These are phyloP conservation scores for Quercus rubra DNA, from an alignment of 306 rosid genomes.

Conservation along the genomic window DNA sequence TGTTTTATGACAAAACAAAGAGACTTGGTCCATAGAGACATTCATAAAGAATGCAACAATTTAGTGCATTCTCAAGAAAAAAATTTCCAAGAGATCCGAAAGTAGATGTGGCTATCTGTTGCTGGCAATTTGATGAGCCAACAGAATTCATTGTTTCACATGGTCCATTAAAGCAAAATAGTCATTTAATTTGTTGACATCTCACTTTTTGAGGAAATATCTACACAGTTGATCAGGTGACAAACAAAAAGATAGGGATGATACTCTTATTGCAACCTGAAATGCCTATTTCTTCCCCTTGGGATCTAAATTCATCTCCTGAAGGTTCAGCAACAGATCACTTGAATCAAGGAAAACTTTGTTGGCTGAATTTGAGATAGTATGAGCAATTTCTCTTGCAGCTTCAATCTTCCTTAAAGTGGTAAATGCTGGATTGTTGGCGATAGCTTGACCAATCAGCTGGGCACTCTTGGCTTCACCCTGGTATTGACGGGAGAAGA, in stretches of 20 bases:
- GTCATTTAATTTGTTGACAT: background rate
- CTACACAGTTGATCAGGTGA: background rate
- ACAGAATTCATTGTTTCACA: background rate
- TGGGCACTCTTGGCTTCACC: conserved; percentile 88
- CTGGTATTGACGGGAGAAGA: conserved; percentile 18
- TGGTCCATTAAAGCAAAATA: background rate
- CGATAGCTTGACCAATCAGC: conserved; percentile 77
- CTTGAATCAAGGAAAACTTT: conserved; percentile 60
- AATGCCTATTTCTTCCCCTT: conserved; percentile 25
- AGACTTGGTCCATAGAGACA: no score
- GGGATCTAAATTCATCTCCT: conserved; percentile 49
- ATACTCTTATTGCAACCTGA: background rate
- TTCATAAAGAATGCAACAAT: background rate
- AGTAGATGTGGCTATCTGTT: background rate
- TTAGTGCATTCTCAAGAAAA: background rate
- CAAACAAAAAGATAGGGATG: background rate
- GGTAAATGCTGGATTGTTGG: conserved; percentile 82
- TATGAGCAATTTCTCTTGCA: conserved; percentile 74
- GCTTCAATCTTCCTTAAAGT: conserved; percentile 89
- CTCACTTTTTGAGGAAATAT: background rate
- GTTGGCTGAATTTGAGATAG: conserved; percentile 60
- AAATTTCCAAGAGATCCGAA: background rate
- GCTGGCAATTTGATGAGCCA: background rate
- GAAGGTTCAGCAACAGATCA: conserved; percentile 74
- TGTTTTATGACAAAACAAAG: background rate